Evolutionary conservation across 495 filamentous ascomycete genomes (phyloP), one percentile per base, ranked within the genome.

Genomic region (Cladorrhinum samala): DNA sequence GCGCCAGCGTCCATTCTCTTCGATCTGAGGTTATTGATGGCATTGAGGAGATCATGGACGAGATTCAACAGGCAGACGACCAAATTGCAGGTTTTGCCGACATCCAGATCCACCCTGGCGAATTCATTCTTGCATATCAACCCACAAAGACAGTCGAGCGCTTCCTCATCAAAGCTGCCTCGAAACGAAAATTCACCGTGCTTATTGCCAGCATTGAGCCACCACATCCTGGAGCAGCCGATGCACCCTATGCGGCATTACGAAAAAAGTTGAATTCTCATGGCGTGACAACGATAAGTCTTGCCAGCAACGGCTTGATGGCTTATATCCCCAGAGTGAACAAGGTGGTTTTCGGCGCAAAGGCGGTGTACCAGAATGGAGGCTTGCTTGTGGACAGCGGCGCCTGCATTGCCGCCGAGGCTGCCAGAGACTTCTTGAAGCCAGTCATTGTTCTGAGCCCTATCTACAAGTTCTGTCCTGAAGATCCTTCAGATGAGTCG

Each of bases 291-390:
- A 85, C 92, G 27, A 84, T 94, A 54, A 74, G 88, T 23, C 85
- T 95, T 36, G 84, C 91, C 18, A 89, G 91, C 65, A 85, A 87
- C 9, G 86, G 87, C 11, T 80, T 93, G 36, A 92, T 89, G 71
- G 91, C 91, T 5, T 82, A 95, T 50, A 96, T 96, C 86, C 86
- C 91, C 0, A 82, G 84, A 48, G 88, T 95, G 61, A 94, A 91
- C 75, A 96, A 96, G 74, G 91, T 96, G 54, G 87, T 96, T 27
- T 76, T 96, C 20, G 83, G 85, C 19, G 89, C 90, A 8, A 87
- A 91, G 61, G 85, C 84, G 14, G 87, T 96, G 37, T 83, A 91
- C 36, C 88, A 88, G 33, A 91, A 92, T 62, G 91, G 91, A 36
- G 88, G 86, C 13, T 74, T 93, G 20, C 76, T 95, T 14, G 88